Conservation (phyloP, 176 grass and related monocot species). For the Oryza glaberrima region DNA sequence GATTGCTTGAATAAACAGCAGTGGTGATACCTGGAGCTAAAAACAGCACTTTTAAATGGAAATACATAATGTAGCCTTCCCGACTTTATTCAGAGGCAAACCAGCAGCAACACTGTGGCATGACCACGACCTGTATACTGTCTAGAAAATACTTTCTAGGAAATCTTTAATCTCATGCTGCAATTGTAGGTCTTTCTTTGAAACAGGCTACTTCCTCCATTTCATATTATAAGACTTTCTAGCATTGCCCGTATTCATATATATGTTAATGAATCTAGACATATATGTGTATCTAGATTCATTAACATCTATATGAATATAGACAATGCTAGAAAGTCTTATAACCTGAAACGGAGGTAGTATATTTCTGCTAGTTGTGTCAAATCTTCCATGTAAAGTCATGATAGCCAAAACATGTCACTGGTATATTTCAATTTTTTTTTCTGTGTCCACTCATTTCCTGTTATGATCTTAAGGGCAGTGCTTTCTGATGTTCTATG, state of each 20-base stretch:
- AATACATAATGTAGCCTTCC: neutral
- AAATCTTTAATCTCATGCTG: neutral
- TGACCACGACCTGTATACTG: neutral
- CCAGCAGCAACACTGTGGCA: neutral
- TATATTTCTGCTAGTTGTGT: neutral
- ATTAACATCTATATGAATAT: no score
- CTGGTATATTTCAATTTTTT: conserved; percentile 7
- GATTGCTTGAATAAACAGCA: neutral
- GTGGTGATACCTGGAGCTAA: neutral
- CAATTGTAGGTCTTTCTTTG: neutral
- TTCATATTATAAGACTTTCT: no score
- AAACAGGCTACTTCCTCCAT: neutral
- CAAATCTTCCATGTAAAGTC: neutral
- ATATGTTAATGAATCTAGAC: no score
- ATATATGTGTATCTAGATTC: no score
- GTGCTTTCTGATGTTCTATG: neutral
- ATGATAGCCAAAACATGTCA: neutral
- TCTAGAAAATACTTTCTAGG: neutral
- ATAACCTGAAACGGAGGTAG: no score
- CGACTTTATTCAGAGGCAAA: neutral
- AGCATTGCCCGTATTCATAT: no score
- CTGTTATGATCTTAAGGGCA: conserved; percentile 29
- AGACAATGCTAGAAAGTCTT: no score
- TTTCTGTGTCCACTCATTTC: neutral
- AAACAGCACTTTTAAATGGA: neutral